Percentiles rank a stretch among this genome's conserved stretches.
phyloP scores from a whole-genome alignment of 805 yeast species.

The Saturnispora zaruensis region DNA sequence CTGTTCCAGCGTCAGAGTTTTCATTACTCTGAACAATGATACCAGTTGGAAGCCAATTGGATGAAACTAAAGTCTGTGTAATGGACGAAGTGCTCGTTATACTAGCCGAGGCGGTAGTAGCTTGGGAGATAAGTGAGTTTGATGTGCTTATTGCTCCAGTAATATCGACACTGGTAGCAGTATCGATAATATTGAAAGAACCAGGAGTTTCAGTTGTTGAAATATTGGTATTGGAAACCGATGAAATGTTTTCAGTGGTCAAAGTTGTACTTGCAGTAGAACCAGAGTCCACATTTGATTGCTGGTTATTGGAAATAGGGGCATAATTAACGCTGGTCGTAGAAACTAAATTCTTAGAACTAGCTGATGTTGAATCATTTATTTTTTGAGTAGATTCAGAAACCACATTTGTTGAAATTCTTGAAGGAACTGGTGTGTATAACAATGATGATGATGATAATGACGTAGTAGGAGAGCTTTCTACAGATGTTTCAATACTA shows the following conservation, averaged over 20 bases:
- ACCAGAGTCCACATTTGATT: not conserved
- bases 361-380: not conserved
- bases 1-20: not conserved
- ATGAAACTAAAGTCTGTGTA: not conserved
- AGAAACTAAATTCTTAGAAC: not conserved
- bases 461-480: not conserved
- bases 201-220: not conserved
- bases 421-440: not conserved
- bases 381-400: not conserved
- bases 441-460: not conserved
- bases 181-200: not conserved
- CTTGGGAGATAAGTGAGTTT: not conserved
- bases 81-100: not conserved
- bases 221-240: not conserved
- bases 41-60: slow-evolving; percentile 14
- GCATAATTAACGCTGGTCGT: not conserved
- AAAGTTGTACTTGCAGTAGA: not conserved
- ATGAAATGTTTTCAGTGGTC: not conserved
- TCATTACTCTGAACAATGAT: slow-evolving; percentile 12
- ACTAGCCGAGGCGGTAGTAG: not conserved
- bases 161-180: not conserved
- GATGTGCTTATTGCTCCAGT: not conserved
- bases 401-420: not conserved
- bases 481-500: not conserved
- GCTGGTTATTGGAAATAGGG: not conserved